Evolutionary conservation across 129 eudicot genomes (phyloP).

Genomic region (Solidago caesia): DNA sequence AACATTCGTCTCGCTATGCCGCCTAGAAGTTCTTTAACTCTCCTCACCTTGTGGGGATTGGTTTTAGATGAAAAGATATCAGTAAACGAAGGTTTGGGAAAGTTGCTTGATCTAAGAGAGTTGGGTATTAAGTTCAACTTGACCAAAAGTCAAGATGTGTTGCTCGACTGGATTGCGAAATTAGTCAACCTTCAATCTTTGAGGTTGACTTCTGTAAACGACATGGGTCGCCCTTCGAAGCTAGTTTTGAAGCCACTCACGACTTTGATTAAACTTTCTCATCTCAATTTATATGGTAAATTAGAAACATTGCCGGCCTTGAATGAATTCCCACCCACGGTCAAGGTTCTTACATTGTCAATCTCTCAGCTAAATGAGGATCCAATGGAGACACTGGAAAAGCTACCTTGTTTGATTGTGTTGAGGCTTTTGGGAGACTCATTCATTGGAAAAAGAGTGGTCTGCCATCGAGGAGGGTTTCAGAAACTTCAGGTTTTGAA

Average conservation of each 20-base stretch:
- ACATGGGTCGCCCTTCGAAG: conserved; percentile 36
- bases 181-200: conserved; percentile 37
- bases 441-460: conserved; percentile 33
- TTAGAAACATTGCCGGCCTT: conserved; percentile 36
- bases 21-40: conserved; percentile 28
- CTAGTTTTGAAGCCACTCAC: conserved; percentile 39
- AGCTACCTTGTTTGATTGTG: conserved; percentile 41
- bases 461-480: conserved; percentile 39
- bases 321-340: conserved; percentile 41
- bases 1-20: conserved; percentile 44
- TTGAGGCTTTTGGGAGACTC: conserved; percentile 60
- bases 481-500: conserved; percentile 44
- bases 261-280: conserved; percentile 37
- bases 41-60: conserved; percentile 54
- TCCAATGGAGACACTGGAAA: conserved; percentile 51
- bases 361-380: conserved; percentile 41
- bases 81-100: conserved; percentile 35
- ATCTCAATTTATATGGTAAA: conserved; percentile 50
- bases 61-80: conserved; percentile 40
- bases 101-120: conserved; percentile 45
- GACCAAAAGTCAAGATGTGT: conserved; percentile 22
- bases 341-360: conserved; percentile 63
- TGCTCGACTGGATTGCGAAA: conserved; percentile 44
- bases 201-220: conserved; percentile 49
- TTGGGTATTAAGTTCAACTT: conserved; percentile 47